Percentiles rank a stretch among this genome's conserved stretches.
Evolutionary conservation across 441 rosid genomes (phyloP).

Genomic region (Melianthus villosus): DNA sequence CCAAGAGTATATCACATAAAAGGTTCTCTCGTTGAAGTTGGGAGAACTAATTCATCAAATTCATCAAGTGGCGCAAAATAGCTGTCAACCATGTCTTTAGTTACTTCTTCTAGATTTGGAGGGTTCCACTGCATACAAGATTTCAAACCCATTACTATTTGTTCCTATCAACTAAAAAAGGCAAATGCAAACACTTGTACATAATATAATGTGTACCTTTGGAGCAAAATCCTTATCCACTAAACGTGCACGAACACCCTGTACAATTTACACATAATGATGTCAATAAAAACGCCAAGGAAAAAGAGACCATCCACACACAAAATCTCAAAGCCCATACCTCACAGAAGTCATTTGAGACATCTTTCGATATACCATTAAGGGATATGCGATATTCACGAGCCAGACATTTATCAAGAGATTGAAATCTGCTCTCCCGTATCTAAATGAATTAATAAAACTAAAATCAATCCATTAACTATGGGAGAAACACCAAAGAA

Average conservation of each 20-base stretch:
- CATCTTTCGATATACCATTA: constrained; percentile 29
- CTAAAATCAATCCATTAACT: neutral
- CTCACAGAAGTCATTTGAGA: constrained; percentile 60
- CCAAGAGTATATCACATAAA: too few relatives aligned
- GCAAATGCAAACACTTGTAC: neutral
- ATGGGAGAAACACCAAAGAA: neutral
- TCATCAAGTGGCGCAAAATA: constrained; percentile 38
- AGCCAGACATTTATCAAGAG: constrained; percentile 70
- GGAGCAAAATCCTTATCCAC: constrained; percentile 83
- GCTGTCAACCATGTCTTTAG: constrained; percentile 59
- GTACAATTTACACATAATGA: too few relatives aligned
- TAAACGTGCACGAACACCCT: constrained; percentile 71
- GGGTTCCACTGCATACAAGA: constrained; percentile 73
- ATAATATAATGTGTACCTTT: constrained; percentile 30
- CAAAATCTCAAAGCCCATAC: constrained; percentile 15
- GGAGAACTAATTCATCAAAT: constrained; percentile 50
- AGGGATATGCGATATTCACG: constrained; percentile 62
- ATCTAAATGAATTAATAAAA: constrained; percentile 27
- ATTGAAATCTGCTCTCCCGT: constrained; percentile 77
- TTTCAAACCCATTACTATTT: neutral
- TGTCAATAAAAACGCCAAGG: too few relatives aligned
- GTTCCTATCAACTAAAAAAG: constrained; percentile 2
- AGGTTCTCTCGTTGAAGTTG: constrained; percentile 60
- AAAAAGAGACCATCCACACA: too few relatives aligned
- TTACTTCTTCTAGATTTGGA: constrained; percentile 51